phyloP scores from a whole-genome alignment of 257 asterid genomes.

The Solanum chiquidenum region DNA sequence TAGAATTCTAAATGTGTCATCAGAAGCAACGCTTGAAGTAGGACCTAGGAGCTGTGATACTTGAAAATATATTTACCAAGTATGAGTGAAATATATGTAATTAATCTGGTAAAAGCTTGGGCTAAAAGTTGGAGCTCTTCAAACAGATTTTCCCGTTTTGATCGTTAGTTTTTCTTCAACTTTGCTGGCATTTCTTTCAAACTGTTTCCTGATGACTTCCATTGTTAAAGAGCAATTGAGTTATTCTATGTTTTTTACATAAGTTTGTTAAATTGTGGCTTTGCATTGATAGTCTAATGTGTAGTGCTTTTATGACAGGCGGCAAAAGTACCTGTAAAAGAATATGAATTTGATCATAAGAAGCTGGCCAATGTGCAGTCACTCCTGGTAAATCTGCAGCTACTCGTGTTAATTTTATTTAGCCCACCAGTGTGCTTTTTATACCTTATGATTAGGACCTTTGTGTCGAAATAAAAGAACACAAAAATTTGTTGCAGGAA shows the following conservation, averaged over 20 bases:
- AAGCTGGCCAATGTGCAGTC: conserved; percentile 74
- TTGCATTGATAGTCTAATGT: neutral
- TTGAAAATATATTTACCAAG: neutral
- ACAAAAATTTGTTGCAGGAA: conserved; percentile 35
- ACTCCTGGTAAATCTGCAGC: conserved; percentile 53
- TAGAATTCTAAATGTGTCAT: neutral
- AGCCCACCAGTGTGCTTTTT: neutral
- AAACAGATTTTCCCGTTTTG: neutral
- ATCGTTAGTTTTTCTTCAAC: neutral
- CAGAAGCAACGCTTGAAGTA: neutral
- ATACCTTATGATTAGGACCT: neutral
- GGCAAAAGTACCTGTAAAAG: conserved; percentile 85
- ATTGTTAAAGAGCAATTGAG: neutral
- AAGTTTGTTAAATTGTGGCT: neutral
- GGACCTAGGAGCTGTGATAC: neutral
- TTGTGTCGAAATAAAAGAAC: neutral
- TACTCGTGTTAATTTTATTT: neutral
- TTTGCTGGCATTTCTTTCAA: neutral
- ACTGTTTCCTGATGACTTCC: neutral
- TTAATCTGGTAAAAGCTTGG: neutral
- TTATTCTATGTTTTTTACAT: neutral
- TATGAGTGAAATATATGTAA: neutral
- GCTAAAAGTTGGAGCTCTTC: neutral
- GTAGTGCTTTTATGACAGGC: conserved; percentile 38
- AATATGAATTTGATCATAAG: conserved; percentile 68